These are phyloP conservation scores for Gynostemma pentaphyllum DNA, from an alignment of 306 rosid genomes.

Conservation along the genomic window DNA sequence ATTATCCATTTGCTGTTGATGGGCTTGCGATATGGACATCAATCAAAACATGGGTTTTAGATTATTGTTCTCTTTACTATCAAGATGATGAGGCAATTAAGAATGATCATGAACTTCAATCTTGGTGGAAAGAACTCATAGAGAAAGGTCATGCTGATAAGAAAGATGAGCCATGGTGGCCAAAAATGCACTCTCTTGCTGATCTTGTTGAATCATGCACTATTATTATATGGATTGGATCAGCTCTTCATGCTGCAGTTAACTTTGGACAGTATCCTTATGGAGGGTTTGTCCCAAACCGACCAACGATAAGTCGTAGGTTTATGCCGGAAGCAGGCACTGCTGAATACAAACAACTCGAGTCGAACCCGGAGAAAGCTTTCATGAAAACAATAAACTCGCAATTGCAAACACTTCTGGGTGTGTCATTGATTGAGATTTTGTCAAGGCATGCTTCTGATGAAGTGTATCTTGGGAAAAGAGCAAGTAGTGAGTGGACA, in stretches of 20 bases:
- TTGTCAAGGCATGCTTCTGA: conserved; percentile 72
- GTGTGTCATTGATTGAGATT: conserved; percentile 51
- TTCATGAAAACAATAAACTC: conserved; percentile 45
- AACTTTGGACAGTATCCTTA: conserved; percentile 71
- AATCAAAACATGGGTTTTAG: conserved; percentile 50
- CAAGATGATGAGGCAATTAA: conserved; percentile 22
- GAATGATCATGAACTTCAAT: conserved; percentile 42
- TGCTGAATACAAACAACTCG: conserved; percentile 38
- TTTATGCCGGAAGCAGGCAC: conserved; percentile 47
- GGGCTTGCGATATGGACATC: conserved; percentile 63
- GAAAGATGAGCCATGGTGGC: conserved; percentile 70
- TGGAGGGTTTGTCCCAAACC: conserved; percentile 50
- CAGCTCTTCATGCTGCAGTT: conserved; percentile 70
- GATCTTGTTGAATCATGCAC: conserved; percentile 48
- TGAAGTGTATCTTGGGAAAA: conserved; percentile 62
- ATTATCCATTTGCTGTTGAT: conserved; percentile 75
- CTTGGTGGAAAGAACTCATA: conserved; percentile 66
- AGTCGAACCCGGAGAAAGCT: conserved; percentile 41
- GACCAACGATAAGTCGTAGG: conserved; percentile 37
- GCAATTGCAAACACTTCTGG: conserved; percentile 33
- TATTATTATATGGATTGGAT: conserved; percentile 54
- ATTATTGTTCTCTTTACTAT: conserved; percentile 49
- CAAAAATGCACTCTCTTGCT: conserved; percentile 34
- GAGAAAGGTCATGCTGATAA: conserved; percentile 59
- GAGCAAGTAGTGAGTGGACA: conserved; percentile 56